Evolutionary conservation across 2,329 filamentous ascomycete genomes (phyloP).

Genomic region (Huntiella savannae): DNA sequence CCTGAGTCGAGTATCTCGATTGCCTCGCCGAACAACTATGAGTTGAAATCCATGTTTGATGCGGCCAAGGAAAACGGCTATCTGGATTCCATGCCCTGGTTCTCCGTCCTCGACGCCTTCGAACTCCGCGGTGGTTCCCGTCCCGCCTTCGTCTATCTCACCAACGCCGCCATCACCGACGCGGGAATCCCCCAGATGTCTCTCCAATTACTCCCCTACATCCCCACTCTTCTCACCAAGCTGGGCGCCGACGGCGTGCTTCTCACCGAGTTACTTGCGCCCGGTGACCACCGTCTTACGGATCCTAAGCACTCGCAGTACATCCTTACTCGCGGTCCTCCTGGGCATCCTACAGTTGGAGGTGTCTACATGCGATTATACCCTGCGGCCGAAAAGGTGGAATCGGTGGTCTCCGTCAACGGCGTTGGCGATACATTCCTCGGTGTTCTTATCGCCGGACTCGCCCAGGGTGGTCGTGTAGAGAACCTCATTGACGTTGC

Average conservation of each 20-base stretch:
- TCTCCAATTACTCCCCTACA: constrained; percentile 71
- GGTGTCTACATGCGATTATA: constrained; percentile 70
- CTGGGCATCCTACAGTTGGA: constrained; percentile 35
- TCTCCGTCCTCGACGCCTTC: constrained; percentile 57
- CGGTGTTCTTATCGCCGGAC: constrained; percentile 62
- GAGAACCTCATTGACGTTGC: constrained; percentile 56
- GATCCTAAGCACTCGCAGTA: constrained; percentile 45
- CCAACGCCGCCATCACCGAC: constrained; percentile 49
- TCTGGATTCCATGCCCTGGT: constrained; percentile 58
- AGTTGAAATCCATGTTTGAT: constrained; percentile 61
- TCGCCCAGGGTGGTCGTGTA: constrained; percentile 39
- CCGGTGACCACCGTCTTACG: constrained; percentile 47
- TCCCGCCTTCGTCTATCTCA: constrained; percentile 51
- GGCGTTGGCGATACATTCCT: constrained; percentile 88
- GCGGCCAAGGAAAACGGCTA: constrained; percentile 47
- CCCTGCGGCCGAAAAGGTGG: constrained; percentile 43
- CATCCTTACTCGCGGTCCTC: constrained; percentile 46
- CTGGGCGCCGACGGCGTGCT: constrained; percentile 60
- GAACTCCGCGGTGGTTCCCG: constrained; percentile 55
- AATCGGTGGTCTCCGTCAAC: constrained; percentile 61
- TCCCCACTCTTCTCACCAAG: constrained; percentile 71
- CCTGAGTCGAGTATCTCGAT: constrained; percentile 49
- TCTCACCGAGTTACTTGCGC: constrained; percentile 48
- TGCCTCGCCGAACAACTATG: constrained; percentile 64
- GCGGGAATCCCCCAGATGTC: constrained; percentile 66